phyloP scores from a whole-genome alignment of 1,284 basidiomycete species.

The Trichosporon inkin region DNA sequence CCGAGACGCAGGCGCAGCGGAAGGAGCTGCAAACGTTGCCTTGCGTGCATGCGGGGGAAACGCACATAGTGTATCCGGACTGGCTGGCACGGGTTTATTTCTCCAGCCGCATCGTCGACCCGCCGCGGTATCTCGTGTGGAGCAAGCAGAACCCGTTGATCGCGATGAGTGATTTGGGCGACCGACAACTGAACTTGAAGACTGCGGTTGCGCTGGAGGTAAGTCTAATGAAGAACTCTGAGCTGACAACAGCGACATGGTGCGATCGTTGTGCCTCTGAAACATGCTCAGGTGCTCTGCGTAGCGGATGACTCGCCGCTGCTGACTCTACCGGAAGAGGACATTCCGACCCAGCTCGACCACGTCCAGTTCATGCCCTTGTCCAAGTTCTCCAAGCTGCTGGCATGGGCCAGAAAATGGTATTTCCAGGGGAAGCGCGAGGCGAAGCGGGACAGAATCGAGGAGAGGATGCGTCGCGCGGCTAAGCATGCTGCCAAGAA shows the following conservation, averaged over 20 bases:
- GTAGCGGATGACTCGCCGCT: neutral
- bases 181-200: slow-evolving; percentile 5
- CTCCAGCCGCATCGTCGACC: slow-evolving; percentile 12
- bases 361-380: neutral
- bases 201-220: slow-evolving; percentile 26
- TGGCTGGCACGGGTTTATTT: slow-evolving; percentile 28
- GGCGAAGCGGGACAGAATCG: neutral
- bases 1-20: neutral
- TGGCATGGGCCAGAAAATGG: neutral
- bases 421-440: neutral
- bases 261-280: slow-evolving; percentile 22
- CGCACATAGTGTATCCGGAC: slow-evolving; percentile 17
- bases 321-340: neutral
- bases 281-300: slow-evolving; percentile 14
- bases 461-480: neutral
- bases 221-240: neutral
- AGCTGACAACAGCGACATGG: slow-evolving; percentile 19
- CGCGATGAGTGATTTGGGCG: slow-evolving; percentile 17
- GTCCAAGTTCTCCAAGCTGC: neutral
- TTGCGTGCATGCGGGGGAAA: neutral
- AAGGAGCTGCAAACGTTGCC: slow-evolving; percentile 14
- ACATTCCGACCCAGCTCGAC: neutral
- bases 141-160: neutral
- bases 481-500: neutral
- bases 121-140: slow-evolving; percentile 8